Evolutionary conservation across 78 protist genomes (phyloP).

Genomic region (Guillardia theta): DNA sequence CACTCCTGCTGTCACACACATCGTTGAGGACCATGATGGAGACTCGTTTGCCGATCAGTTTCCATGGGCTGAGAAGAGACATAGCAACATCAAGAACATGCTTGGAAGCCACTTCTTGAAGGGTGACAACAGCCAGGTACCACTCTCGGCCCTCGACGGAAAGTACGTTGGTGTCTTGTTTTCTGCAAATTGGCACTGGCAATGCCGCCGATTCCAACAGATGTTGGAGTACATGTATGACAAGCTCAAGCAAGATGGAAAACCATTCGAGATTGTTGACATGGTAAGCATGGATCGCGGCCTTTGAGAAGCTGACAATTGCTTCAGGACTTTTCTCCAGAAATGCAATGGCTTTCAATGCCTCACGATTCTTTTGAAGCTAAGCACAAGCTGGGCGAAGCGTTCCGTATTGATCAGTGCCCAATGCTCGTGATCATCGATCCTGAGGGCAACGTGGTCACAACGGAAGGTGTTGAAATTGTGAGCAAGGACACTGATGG

Average conservation of each 20-base stretch:
- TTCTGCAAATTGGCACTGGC: conserved; percentile 19
- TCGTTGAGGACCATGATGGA: neutral
- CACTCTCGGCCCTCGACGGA: neutral
- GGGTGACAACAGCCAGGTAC: neutral
- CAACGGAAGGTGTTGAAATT: conserved; percentile 11
- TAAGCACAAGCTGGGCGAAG: neutral
- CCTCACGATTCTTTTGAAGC: neutral
- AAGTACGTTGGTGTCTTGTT: neutral
- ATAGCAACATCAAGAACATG: conserved; percentile 2
- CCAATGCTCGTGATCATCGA: neutral
- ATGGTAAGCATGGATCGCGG: too few species aligned
- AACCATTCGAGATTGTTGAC: neutral
- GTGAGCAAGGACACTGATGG: conserved; percentile 26
- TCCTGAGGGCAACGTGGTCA: conserved; percentile 23
- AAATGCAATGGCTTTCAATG: neutral
- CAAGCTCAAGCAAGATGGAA: neutral
- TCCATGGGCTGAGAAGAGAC: conserved; percentile 16
- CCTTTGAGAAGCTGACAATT: too few species aligned
- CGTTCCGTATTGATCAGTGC: conserved; percentile 3
- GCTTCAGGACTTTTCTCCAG: neutral
- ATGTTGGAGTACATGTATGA: conserved; percentile 17
- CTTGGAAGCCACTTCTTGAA: neutral
- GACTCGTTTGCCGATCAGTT: conserved; percentile 3
- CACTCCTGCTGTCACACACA: conserved; percentile 18
- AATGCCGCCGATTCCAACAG: conserved; percentile 24